Evolutionary conservation across 2,329 filamentous ascomycete genomes (phyloP).

Genomic region (Aureobasidium sp.): DNA sequence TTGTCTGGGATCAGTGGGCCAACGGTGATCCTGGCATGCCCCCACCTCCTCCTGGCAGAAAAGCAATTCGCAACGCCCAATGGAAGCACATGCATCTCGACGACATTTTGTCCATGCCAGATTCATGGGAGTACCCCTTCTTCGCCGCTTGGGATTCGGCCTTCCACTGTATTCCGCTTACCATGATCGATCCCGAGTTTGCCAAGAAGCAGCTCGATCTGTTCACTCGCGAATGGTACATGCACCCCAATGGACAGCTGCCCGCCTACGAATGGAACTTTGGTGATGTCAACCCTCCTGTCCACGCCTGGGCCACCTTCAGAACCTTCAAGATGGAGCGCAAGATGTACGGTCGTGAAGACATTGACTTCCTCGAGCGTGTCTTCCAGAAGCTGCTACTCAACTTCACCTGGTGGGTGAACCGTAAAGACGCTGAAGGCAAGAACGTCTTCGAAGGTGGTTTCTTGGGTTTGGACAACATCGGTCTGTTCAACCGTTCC

Average conservation of each 20-base stretch:
- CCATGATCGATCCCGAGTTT: constrained; percentile 97
- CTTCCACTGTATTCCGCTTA: constrained; percentile 90
- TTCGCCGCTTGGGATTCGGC: constrained; percentile 96
- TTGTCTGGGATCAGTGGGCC: constrained; percentile 96
- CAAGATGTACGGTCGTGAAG: constrained; percentile 90
- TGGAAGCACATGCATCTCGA: constrained; percentile 96
- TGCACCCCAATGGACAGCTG: constrained; percentile 92
- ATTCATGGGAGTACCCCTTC: constrained; percentile 98
- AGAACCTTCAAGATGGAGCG: constrained; percentile 96
- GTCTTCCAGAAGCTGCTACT: constrained; percentile 93
- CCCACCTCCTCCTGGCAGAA: constrained; percentile 71
- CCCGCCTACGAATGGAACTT: constrained; percentile 97
- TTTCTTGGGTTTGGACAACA: constrained; percentile 93
- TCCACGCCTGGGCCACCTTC: constrained; percentile 94
- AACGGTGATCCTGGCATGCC: constrained; percentile 86
- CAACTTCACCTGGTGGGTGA: constrained; percentile 99
- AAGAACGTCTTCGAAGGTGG: constrained; percentile 98
- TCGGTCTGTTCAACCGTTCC: constrained; percentile 93
- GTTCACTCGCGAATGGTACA: constrained; percentile 97
- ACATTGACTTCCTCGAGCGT: constrained; percentile 89
- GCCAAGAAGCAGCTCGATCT: constrained; percentile 96
- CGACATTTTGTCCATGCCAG: constrained; percentile 93
- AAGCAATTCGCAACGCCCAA: constrained; percentile 72
- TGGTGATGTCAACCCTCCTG: constrained; percentile 90
- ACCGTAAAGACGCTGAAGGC: constrained; percentile 85